phyloP scores from a whole-genome alignment of 1,139 yeast species.

The Geotrichum bryndzae region DNA sequence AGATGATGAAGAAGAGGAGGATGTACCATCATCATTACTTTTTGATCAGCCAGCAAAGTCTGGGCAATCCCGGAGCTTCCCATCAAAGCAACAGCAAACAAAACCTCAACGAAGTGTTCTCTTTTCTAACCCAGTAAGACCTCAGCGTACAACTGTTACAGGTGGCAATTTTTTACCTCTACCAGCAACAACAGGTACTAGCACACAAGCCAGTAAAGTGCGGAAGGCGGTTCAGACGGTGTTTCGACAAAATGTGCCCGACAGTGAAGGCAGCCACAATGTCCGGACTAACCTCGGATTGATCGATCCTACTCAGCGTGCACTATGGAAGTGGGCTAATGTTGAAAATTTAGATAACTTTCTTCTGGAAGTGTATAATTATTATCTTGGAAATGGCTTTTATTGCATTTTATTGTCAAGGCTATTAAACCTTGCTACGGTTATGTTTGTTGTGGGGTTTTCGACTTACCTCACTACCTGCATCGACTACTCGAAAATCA shows the following conservation, averaged over 20 bases:
- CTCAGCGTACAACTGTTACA: not conserved
- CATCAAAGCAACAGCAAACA: not conserved
- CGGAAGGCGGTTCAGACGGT: slow-evolving; percentile 6
- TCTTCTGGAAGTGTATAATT: slow-evolving; percentile 72
- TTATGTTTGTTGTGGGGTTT: slow-evolving; percentile 70
- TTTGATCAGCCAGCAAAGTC: slow-evolving; percentile 8
- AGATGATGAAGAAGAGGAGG: slow-evolving; percentile 9
- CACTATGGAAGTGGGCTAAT: slow-evolving; percentile 94
- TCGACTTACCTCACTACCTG: slow-evolving; percentile 81
- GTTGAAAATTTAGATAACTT: slow-evolving; percentile 86
- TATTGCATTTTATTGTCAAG: slow-evolving; percentile 65
- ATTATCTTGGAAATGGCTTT: slow-evolving; percentile 81
- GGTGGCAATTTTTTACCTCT: not conserved
- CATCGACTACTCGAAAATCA: slow-evolving; percentile 54
- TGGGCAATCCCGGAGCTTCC: not conserved
- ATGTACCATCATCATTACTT: slow-evolving; percentile 14
- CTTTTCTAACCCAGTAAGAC: not conserved
- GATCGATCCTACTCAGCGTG: slow-evolving; percentile 63
- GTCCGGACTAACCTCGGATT: slow-evolving; percentile 7
- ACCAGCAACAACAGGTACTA: not conserved
- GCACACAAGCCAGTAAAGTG: slow-evolving; percentile 1
- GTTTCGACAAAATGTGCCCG: slow-evolving; percentile 2
- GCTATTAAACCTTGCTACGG: slow-evolving; percentile 57
- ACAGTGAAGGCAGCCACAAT: not conserved
- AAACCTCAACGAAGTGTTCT: not conserved